Evolutionary conservation across 176 grass and related monocot genomes (phyloP).

Genomic region (Aegilops longissima): DNA sequence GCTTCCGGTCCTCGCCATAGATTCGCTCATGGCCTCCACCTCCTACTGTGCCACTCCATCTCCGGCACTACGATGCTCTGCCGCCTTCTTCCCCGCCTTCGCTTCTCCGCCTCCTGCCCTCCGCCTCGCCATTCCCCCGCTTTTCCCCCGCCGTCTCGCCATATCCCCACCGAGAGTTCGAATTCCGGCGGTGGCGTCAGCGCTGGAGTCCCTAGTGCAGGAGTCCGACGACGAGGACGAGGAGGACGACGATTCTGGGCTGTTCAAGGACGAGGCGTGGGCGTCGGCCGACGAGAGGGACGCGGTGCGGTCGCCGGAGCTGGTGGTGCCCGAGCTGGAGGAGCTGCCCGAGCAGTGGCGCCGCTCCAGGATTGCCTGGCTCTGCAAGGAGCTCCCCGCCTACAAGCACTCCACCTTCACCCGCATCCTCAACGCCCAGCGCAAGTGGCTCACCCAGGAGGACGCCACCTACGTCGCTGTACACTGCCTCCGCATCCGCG

Average conservation of each 20-base stretch:
- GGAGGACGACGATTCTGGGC: conserved; percentile 5
- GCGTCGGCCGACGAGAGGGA: conserved; percentile 54
- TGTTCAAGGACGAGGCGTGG: conserved; percentile 45
- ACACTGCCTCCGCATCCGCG: conserved; percentile 86
- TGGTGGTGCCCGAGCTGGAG: conserved; percentile 76
- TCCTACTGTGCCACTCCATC: conserved; percentile 36
- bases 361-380: conserved; percentile 91
- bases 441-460: conserved; percentile 89
- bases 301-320: conserved; percentile 54
- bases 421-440: conserved; percentile 96
- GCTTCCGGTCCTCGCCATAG: conserved; percentile 4
- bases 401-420: conserved; percentile 89
- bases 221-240: conserved; percentile 33
- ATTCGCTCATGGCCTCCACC: conserved; percentile 40
- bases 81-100: conserved; percentile 28
- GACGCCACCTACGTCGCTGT: conserved; percentile 84
- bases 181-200: conserved; percentile 23
- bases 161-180: neutral
- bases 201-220: conserved; percentile 31
- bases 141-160: conserved; percentile 8
- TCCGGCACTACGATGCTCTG: conserved; percentile 29
- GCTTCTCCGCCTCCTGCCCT: conserved; percentile 13
- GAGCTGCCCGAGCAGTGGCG: conserved; percentile 96
- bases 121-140: conserved; percentile 16
- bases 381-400: conserved; percentile 97